Conservation (phyloP, 1,284 basidiomycete genomes). For the Rhodotorula sp. region DNA sequence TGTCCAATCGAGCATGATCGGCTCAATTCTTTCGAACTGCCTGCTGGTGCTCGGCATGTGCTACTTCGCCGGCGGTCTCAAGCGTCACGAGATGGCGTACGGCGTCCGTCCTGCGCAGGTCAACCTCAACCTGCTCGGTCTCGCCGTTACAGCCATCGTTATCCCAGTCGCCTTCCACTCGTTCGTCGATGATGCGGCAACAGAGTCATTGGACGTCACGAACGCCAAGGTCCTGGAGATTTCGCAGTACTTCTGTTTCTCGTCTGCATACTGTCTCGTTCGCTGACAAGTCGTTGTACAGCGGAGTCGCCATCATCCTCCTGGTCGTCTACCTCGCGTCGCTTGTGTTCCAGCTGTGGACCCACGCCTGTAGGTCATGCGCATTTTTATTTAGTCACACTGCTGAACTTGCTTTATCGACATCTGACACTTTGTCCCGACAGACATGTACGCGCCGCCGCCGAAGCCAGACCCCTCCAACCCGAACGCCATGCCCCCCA, state of each 20-base stretch:
- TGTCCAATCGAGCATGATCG: slow-evolving; percentile 63
- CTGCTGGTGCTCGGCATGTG: slow-evolving; percentile 84
- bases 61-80: slow-evolving; percentile 65
- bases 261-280: background rate
- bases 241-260: slow-evolving; percentile 44
- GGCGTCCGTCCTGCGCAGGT: slow-evolving; percentile 70
- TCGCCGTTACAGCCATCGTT: slow-evolving; percentile 64
- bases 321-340: slow-evolving; percentile 59
- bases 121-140: slow-evolving; percentile 75
- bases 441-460: slow-evolving; percentile 7
- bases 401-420: no score
- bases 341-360: slow-evolving; percentile 58
- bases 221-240: slow-evolving; percentile 55
- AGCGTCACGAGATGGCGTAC: slow-evolving; percentile 62
- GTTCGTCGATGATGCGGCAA: slow-evolving; percentile 43
- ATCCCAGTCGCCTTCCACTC: slow-evolving; percentile 70
- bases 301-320: slow-evolving; percentile 59
- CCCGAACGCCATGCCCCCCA: slow-evolving; percentile 11
- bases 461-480: background rate
- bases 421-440: background rate
- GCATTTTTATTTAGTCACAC: no score
- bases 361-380: slow-evolving; percentile 55
- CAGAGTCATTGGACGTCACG: background rate
- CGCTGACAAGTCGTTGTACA: background rate
- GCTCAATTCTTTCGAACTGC: slow-evolving; percentile 86